A percentile compares a stretch with the other conserved stretches of the same genome.
phyloP scores from a whole-genome alignment of 257 asterid genomes.

The Capsicum pubescens region DNA sequence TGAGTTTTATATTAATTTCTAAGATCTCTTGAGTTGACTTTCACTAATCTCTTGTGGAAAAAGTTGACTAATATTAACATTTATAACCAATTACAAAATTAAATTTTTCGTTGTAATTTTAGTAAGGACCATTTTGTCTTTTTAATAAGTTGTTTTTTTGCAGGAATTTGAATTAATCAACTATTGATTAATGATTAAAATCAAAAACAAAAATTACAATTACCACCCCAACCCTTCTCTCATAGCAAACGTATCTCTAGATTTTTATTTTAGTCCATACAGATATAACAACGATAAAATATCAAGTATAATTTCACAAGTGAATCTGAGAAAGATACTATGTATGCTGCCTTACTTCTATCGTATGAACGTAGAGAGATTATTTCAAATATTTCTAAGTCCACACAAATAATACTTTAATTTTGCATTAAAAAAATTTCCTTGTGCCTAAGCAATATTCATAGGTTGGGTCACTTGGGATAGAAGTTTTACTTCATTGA shows the following conservation, averaged over 20 bases:
- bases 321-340: not conserved
- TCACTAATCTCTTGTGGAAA: not conserved
- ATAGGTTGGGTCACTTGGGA: not conserved
- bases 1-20: not conserved
- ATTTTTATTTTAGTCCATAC: not conserved
- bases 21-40: not conserved
- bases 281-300: not conserved
- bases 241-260: not conserved
- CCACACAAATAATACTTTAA: not conserved
- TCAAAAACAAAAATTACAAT: not conserved
- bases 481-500: not conserved
- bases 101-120: not conserved
- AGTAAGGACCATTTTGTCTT: not conserved
- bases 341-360: not conserved
- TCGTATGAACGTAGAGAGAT: no score
- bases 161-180: no score
- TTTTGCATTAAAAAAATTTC: no score
- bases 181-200: not conserved
- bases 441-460: no score
- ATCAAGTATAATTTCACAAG: not conserved
- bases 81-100: no score
- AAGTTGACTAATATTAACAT: not conserved
- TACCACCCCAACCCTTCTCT: not conserved
- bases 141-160: not conserved
- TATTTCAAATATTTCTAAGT: not conserved